These are phyloP conservation scores for Blastobotrys persicus DNA, from an alignment of 1,139 yeast species.

Conservation along the genomic window DNA sequence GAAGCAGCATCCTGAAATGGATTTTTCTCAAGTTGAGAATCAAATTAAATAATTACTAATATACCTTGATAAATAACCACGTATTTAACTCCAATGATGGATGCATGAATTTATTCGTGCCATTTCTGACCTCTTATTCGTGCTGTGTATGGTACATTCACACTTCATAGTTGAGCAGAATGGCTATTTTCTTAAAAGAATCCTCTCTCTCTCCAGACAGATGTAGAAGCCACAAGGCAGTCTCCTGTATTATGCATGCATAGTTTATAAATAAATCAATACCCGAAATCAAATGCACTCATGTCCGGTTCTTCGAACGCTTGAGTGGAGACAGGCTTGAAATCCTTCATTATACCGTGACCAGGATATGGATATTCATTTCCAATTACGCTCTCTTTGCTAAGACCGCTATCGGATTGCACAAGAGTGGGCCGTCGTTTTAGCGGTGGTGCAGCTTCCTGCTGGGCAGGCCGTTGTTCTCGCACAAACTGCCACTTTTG, in stretches of 20 bases:
- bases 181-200: too few relatives aligned
- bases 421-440: slow-evolving; percentile 12
- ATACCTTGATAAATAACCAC: too few relatives aligned
- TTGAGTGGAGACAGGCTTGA: slow-evolving; percentile 49
- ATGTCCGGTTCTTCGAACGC: slow-evolving; percentile 75
- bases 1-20: slow-evolving; percentile 45
- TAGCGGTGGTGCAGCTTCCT: slow-evolving; percentile 11
- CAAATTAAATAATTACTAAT: neutral
- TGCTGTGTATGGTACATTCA: too few relatives aligned
- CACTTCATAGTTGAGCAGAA: too few relatives aligned
- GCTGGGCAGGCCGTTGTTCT: slow-evolving; percentile 7
- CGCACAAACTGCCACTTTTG: slow-evolving; percentile 62
- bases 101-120: too few relatives aligned
- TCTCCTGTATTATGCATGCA: neutral
- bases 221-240: too few relatives aligned
- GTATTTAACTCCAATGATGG: too few relatives aligned
- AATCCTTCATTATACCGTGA: slow-evolving; percentile 12
- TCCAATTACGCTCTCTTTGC: slow-evolving; percentile 1
- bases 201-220: too few relatives aligned
- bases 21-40: slow-evolving; percentile 28
- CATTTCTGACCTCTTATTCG: too few relatives aligned
- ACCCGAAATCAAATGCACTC: slow-evolving; percentile 71
- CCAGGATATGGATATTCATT: slow-evolving; percentile 5
- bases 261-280: slow-evolving; percentile 25
- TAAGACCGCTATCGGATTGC: neutral